Evolutionary conservation across 805 yeast genomes (phyloP).

Genomic region (Myxozyma mucilagina): DNA sequence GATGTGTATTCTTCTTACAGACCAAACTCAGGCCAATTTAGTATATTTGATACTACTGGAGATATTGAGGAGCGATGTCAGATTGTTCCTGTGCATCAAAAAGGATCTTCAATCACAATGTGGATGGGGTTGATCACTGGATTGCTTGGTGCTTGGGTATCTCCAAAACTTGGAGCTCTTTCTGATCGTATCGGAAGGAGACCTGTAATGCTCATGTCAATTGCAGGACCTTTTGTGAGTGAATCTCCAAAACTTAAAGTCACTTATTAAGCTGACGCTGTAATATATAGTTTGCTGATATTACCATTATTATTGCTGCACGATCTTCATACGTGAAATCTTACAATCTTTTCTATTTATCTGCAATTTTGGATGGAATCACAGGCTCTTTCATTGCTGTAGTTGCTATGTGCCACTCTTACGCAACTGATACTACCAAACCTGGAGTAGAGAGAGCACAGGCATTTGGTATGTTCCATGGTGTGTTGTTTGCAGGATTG

Average conservation of each 20-base stretch:
- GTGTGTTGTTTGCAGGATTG: conserved; percentile 18
- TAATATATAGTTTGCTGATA: conserved; percentile 13
- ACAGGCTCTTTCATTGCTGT: conserved; percentile 22
- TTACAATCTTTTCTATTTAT: conserved; percentile 14
- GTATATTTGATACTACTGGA: not conserved
- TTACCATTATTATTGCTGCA: conserved; percentile 12
- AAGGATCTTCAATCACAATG: conserved; percentile 20
- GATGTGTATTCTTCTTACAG: not conserved
- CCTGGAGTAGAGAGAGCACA: conserved; percentile 22
- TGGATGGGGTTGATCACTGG: conserved; percentile 28
- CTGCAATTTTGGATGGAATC: conserved; percentile 19
- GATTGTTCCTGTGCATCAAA: conserved; percentile 16
- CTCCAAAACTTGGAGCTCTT: conserved; percentile 12
- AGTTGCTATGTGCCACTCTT: conserved; percentile 28
- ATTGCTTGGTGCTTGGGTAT: conserved; percentile 15
- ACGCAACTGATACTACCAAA: conserved; percentile 23
- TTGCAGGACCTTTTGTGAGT: conserved; percentile 23
- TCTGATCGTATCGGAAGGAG: conserved; percentile 24
- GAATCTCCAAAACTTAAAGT: not conserved
- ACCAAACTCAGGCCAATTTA: not conserved
- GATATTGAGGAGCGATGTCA: conserved; percentile 24
- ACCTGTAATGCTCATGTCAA: conserved; percentile 9
- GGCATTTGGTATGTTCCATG: conserved; percentile 26
- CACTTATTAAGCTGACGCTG: not conserved
- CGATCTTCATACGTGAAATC: conserved; percentile 18